Percentiles rank a stretch among this genome's conserved stretches.
phyloP scores from a whole-genome alignment of 768 basidiomycete genomes.

The Leucosporidium creatinivorum region DNA sequence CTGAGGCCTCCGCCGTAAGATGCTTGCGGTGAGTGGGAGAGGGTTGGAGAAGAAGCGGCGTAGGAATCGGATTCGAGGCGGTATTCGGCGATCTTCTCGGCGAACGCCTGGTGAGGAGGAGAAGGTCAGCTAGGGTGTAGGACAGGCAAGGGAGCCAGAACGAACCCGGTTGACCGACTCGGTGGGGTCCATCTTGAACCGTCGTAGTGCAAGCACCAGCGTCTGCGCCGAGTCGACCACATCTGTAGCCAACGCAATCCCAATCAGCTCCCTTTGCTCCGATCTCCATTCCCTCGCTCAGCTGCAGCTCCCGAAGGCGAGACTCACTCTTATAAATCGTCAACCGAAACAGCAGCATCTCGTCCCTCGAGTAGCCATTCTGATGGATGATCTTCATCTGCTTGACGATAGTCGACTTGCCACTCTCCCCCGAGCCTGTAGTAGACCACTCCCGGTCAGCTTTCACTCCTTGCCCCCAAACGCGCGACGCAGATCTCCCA shows the following conservation, averaged over 20 bases:
- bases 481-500: not conserved
- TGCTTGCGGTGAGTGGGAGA: not conserved
- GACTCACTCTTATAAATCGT: constrained; percentile 62
- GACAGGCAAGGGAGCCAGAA: not conserved
- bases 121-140: not conserved
- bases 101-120: constrained; percentile 38
- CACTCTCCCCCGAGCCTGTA: constrained; percentile 85
- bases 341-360: constrained; percentile 66
- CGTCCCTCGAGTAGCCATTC: constrained; percentile 71
- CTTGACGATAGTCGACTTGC: constrained; percentile 92
- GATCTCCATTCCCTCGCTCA: constrained; percentile 65
- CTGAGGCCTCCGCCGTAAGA: constrained; percentile 35
- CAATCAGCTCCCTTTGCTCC: constrained; percentile 40
- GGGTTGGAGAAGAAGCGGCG: constrained; percentile 15
- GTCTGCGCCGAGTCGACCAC: constrained; percentile 83
- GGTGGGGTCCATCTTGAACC: constrained; percentile 70
- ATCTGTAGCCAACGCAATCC: constrained; percentile 43
- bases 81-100: constrained; percentile 46
- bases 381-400: constrained; percentile 99
- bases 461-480: not conserved
- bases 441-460: not conserved
- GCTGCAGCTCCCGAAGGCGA: constrained; percentile 48
- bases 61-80: constrained; percentile 40
- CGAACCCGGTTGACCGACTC: constrained; percentile 54
- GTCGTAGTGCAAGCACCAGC: constrained; percentile 75